Evolutionary conservation across 2,329 filamentous ascomycete genomes (phyloP), one percentile per base, ranked within the genome.

Genomic region (Fusarium sambucinum): DNA sequence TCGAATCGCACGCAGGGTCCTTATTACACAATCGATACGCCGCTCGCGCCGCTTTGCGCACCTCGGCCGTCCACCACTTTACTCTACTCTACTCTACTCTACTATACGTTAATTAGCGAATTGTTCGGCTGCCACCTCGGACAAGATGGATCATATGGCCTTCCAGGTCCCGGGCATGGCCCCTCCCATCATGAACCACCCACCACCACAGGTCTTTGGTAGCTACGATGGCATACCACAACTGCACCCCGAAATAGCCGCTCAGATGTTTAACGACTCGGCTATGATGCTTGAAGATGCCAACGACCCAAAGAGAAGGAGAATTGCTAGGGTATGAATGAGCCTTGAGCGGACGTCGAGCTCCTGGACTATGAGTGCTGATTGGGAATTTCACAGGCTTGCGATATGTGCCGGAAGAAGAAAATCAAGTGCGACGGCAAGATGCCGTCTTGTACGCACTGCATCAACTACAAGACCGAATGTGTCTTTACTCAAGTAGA

Each of bases 391-490:
- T 23, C 16, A 52, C 63, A 94, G 92, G 94, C 94, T 52, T 97
- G 94, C 82, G 94, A 97, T 74, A 96, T 97, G 94, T 98, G 95
- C 78, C 87, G 94, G 74, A 97, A 97, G 82, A 94, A 93, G 81
- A 97, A 95, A 85, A 96, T 98, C 81, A 98, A 98, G 82, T 98
- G 95, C 80, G 96, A 98, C 77, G 95, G 96, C 71, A 97, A 96
- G 82, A 89, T 97, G 81, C 95, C 96, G 37, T 90, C 94, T 63
- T 99, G 96, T 80, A 94, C 93, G 10, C 96, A 98, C 80, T 99
- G 95, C 79, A 91, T 92, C 78, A 98, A 97, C 79, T 97, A 97
- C 84, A 97, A 97, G 85, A 97, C 94, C 7, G 94, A 97, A 74
- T 99, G 95, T 79, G 88, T 97, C 73, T 98, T 98, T 77, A 98